Percentiles rank a stretch among this genome's conserved stretches.
These are phyloP conservation scores for Xanthoceras sorbifolium DNA, from an alignment of 345 rosid species.

Conservation along the genomic window DNA sequence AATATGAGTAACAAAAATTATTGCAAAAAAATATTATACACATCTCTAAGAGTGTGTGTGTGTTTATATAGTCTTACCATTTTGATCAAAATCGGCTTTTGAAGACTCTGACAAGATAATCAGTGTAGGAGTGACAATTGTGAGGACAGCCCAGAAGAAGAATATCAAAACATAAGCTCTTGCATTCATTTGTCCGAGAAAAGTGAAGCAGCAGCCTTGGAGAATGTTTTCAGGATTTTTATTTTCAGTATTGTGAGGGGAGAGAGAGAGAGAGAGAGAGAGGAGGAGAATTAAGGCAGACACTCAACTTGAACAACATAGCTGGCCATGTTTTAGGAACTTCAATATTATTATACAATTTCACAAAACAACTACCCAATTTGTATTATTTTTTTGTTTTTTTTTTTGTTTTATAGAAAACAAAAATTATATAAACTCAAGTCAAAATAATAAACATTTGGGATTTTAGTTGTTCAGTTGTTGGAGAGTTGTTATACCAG, in stretches of 20 bases:
- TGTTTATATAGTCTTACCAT: constrained; percentile 36
- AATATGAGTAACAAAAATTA: not conserved
- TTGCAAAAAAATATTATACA: not conserved
- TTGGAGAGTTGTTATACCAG: constrained; percentile 49
- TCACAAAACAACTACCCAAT: not conserved
- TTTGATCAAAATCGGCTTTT: constrained; percentile 31
- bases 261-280: not conserved
- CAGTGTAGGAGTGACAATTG: constrained; percentile 84
- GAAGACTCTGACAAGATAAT: constrained; percentile 73
- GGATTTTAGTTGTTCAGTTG: constrained; percentile 40
- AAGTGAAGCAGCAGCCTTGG: not conserved
- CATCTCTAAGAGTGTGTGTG: too few relatives aligned
- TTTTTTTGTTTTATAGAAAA: constrained; percentile 7
- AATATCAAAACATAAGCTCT: constrained; percentile 74
- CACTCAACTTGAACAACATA: constrained; percentile 35
- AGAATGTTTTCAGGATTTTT: not conserved
- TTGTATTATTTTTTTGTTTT: constrained; percentile 17
- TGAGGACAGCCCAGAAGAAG: constrained; percentile 93
- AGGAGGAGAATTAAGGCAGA: too few relatives aligned
- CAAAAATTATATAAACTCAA: constrained; percentile 8
- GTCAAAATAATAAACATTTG: constrained; percentile 20
- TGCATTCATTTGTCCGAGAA: constrained; percentile 51
- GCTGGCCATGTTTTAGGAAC: constrained; percentile 57
- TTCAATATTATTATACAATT: constrained; percentile 11
- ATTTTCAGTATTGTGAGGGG: not conserved